Percentiles rank a stretch among this genome's conserved stretches.
Conservation (phyloP, 345 rosid genomes). For the Raphanus sativus region DNA sequence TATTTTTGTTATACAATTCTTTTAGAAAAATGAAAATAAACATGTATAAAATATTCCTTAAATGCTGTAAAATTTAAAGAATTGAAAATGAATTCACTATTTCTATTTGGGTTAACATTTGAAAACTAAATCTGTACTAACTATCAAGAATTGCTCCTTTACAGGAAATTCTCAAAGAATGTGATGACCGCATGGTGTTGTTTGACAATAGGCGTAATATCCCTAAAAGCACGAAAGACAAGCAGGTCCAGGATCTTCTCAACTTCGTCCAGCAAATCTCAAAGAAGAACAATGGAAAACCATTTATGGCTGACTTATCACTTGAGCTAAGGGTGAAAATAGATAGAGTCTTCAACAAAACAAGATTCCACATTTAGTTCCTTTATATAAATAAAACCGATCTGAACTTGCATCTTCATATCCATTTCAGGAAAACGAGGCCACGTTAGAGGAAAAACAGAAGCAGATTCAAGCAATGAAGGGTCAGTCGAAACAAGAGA, state of each 20-base stretch:
- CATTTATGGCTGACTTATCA: constrained; percentile 36
- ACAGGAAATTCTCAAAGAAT: constrained; percentile 34
- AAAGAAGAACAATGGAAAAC: constrained; percentile 24
- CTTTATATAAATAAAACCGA: not conserved
- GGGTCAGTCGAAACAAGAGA: not conserved
- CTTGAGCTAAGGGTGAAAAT: constrained; percentile 25
- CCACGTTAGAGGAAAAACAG: not conserved
- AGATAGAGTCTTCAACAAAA: not conserved
- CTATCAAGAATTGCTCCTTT: not conserved
- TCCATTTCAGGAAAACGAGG: not conserved
- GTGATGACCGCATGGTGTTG: constrained; percentile 34
- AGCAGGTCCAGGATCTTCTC: constrained; percentile 33
- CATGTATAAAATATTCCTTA: no score
- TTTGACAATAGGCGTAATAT: constrained; percentile 30
- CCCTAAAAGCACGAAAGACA: not conserved
- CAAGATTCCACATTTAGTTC: not conserved
- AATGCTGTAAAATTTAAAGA: no score
- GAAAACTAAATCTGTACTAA: not conserved
- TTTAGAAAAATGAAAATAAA: no score
- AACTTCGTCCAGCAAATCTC: constrained; percentile 27
- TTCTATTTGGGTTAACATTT: not conserved
- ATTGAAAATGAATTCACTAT: no score
- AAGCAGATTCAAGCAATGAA: not conserved
- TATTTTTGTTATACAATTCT: no score
- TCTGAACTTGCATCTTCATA: not conserved